A percentile compares a stretch with the other conserved stretches of the same genome.
These are phyloP conservation scores for Barnettozyma wickerhamii DNA, from an alignment of 805 yeast genomes.

Conservation along the genomic window DNA sequence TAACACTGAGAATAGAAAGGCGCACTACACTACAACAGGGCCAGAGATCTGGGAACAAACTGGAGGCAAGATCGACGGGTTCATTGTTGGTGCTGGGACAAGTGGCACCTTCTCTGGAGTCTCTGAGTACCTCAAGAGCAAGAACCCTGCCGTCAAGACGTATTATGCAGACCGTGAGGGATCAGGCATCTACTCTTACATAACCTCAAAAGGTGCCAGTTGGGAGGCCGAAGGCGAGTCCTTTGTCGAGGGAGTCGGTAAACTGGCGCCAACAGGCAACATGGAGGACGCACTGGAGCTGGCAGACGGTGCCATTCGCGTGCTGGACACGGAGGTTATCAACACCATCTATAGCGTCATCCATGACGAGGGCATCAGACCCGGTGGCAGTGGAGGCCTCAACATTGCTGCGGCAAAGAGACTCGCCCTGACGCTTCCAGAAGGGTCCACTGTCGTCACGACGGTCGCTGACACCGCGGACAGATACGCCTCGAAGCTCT, in stretches of 20 bases:
- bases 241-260: slow-evolving; percentile 25
- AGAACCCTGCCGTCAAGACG: slow-evolving; percentile 35
- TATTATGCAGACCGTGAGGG: slow-evolving; percentile 82
- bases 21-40: slow-evolving; percentile 67
- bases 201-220: slow-evolving; percentile 16
- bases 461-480: slow-evolving; percentile 21
- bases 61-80: slow-evolving; percentile 48
- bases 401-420: slow-evolving; percentile 21
- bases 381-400: slow-evolving; percentile 23
- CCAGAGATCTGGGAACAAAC: slow-evolving; percentile 73
- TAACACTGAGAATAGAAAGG: slow-evolving; percentile 66
- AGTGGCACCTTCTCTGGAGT: slow-evolving; percentile 83
- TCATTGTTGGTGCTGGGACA: slow-evolving; percentile 77
- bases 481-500: slow-evolving; percentile 22
- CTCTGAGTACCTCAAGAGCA: slow-evolving; percentile 54
- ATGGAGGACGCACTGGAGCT: slow-evolving; percentile 15
- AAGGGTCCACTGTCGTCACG: slow-evolving; percentile 24
- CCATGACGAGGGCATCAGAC: slow-evolving; percentile 16
- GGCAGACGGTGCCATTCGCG: slow-evolving; percentile 16
- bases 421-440: slow-evolving; percentile 20
- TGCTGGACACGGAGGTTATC: slow-evolving; percentile 17
- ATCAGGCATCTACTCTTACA: slow-evolving; percentile 47
- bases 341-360: slow-evolving; percentile 15
- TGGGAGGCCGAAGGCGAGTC: slow-evolving; percentile 24
- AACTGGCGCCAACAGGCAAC: slow-evolving; percentile 21